These are phyloP conservation scores for Fusarium sp. DNA, from an alignment of 2,329 filamentous ascomycete genomes.

Conservation along the genomic window DNA sequence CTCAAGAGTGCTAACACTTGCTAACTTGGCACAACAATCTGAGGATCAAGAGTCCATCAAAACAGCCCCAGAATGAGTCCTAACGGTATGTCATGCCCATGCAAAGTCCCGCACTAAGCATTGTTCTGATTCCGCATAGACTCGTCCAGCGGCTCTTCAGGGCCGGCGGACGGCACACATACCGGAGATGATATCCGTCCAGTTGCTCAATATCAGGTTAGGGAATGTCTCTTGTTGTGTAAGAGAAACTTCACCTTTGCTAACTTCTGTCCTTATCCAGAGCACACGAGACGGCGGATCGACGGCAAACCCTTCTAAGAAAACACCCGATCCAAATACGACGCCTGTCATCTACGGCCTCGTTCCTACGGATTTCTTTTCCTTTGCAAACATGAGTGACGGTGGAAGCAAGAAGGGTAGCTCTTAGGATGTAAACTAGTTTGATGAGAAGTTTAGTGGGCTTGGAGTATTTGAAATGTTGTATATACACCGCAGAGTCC, in stretches of 20 bases:
- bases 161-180: not conserved
- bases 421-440: too few species aligned
- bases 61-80: not conserved
- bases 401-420: not conserved
- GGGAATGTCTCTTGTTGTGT: not conserved
- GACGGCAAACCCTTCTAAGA: not conserved
- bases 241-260: not conserved
- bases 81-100: not conserved
- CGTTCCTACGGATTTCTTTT: not conserved
- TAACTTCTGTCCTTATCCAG: not conserved
- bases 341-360: not conserved
- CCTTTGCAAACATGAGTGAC: not conserved
- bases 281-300: not conserved
- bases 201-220: not conserved
- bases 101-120: not conserved
- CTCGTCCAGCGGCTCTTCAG: not conserved
- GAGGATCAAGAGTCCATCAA: not conserved
- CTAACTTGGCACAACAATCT: not conserved
- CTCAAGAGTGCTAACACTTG: not conserved
- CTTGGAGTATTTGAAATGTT: too few species aligned
- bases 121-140: not conserved
- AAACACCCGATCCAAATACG: too few species aligned
- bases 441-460: too few species aligned
- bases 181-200: not conserved
- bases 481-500: too few species aligned